Evolutionary conservation across 1,284 basidiomycete species (phyloP).

Genomic region (Microbotryum scabiosae): DNA sequence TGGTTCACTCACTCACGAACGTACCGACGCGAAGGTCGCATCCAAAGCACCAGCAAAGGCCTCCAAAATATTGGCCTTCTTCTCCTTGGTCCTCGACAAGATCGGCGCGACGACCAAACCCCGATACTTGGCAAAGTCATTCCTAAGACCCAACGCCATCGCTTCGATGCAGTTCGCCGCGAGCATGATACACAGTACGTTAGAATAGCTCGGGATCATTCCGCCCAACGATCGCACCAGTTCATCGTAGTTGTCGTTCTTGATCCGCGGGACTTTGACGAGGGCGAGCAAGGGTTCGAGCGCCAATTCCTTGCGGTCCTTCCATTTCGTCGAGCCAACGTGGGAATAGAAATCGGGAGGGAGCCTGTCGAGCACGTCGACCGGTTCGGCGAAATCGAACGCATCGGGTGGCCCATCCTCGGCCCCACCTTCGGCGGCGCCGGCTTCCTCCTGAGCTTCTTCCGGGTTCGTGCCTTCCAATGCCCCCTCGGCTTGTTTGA

Average conservation of each 20-base stretch:
- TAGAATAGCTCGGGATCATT: constrained; percentile 67
- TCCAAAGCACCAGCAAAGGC: constrained; percentile 80
- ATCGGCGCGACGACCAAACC: constrained; percentile 67
- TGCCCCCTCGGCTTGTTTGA: constrained; percentile 33
- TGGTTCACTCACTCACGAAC: constrained; percentile 30
- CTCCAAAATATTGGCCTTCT: constrained; percentile 84
- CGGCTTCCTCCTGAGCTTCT: constrained; percentile 38
- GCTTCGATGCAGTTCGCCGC: constrained; percentile 80
- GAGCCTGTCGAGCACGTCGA: constrained; percentile 66
- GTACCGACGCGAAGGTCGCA: constrained; percentile 75
- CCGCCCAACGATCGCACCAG: constrained; percentile 66
- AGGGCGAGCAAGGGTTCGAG: constrained; percentile 73
- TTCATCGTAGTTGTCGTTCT: constrained; percentile 63
- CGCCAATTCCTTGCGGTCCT: constrained; percentile 81
- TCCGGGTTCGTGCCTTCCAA: constrained; percentile 16
- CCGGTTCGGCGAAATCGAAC: constrained; percentile 70
- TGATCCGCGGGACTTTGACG: constrained; percentile 66
- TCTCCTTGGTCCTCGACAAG: constrained; percentile 87
- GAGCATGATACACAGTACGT: constrained; percentile 88
- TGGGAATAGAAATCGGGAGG: constrained; percentile 63
- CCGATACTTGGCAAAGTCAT: constrained; percentile 64
- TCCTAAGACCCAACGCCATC: constrained; percentile 67
- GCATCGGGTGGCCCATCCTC: constrained; percentile 55
- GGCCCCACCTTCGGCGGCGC: constrained; percentile 33
- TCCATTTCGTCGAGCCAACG: constrained; percentile 91